These are phyloP conservation scores for Lecanoromycetidae sp. DNA, from an alignment of 2,329 filamentous ascomycete genomes.

Conservation along the genomic window DNA sequence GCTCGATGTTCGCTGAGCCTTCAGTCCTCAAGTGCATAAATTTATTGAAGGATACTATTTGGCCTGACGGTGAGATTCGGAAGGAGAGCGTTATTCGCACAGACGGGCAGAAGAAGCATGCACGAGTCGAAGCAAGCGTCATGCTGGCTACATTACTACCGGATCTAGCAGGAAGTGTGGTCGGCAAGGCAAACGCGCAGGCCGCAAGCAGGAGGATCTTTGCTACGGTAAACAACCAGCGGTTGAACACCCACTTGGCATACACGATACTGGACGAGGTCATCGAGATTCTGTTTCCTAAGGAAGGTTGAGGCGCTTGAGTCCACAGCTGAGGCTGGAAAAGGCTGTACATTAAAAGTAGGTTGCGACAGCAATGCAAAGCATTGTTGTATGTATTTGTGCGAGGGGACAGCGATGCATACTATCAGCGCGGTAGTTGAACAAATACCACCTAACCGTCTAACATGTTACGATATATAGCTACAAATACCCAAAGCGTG, in stretches of 20 bases:
- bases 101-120: constrained; percentile 61
- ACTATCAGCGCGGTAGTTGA: no score
- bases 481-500: no score
- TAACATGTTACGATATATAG: no score
- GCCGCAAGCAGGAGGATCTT: constrained; percentile 79
- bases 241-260: constrained; percentile 64
- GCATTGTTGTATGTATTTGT: no score
- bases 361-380: no score
- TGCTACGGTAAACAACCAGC: constrained; percentile 79
- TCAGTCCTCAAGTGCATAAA: constrained; percentile 64
- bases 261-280: constrained; percentile 63
- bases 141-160: constrained; percentile 84
- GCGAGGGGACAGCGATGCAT: no score
- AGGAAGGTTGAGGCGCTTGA: neutral
- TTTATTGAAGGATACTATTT: constrained; percentile 63
- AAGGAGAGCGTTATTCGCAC: constrained; percentile 47
- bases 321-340: no score
- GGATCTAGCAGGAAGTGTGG: constrained; percentile 83
- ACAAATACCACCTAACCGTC: no score
- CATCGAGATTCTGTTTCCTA: constrained; percentile 49
- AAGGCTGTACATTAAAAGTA: no score
- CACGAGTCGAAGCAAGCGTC: constrained; percentile 72
- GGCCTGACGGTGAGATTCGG: constrained; percentile 49
- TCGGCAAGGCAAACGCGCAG: constrained; percentile 82
- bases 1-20: constrained; percentile 62